Evolutionary conservation across 2,329 filamentous ascomycete genomes (phyloP), one percentile per base, ranked within the genome.

Genomic region (Pseudogymnoascus sp.): DNA sequence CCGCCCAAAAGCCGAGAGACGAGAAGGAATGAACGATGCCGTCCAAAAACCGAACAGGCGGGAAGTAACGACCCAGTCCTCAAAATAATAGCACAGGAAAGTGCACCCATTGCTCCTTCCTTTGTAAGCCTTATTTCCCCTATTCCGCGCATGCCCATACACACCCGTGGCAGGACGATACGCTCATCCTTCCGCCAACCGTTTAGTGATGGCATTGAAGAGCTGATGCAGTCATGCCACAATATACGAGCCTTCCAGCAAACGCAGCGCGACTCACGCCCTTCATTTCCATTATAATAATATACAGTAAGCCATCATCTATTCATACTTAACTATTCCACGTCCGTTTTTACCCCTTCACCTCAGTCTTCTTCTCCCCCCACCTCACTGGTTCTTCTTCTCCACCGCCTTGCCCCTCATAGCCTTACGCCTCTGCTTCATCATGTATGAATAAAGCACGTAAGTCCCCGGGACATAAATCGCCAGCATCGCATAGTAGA

Each of bases 371-470:
- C 50, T 4, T 14, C 28, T 8, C n/a, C 28, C 50, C 19, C n/a
- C 14, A 28, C 11, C 24, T 60, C 10, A 60, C 59, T 60, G 33
- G 59, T 26, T 60, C 59, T 60, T 60, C 65, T 72, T 77, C 72
- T 82, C 80, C 56, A 71, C 70, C 59, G 77, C 72, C 72, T 86
- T 84, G 41, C 81, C 83, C 62, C 85, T 84, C 79, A 91, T 79
- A 62, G 93, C 85, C 82, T 91, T 96, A 68, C 85, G 82, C 69
- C 93, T 83, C 82, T 99, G 95, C 66, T 82, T 82, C 81, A 98
- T 90, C 95, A 99, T 98, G 77, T 99, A 90, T 22, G 90, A 91
- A 74, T 95, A 98, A 64, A 98, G 78, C 63, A 96, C 83, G 71
- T 95, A 96, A 3, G 90, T 84, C 65, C 64, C 89, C 50, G 92